phyloP scores from a whole-genome alignment of 2,329 filamentous ascomycete genomes.

The Lachnellula subtilissima region DNA sequence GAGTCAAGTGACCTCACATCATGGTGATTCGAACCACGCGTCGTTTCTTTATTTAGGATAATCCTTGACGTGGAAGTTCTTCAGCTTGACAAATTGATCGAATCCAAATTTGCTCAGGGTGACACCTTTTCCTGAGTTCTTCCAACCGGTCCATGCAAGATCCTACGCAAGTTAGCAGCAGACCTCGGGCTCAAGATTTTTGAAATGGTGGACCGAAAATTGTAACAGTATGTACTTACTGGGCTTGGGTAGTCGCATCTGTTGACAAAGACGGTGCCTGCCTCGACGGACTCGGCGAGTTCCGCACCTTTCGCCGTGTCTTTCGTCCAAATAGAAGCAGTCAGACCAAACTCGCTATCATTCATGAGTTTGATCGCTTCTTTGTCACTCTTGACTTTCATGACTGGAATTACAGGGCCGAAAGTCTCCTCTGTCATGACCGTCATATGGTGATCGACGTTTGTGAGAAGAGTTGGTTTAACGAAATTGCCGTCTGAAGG shows the following conservation, averaged over 20 bases:
- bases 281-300: constrained; percentile 76
- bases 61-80: constrained; percentile 92
- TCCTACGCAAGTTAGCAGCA: constrained; percentile 49
- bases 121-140: constrained; percentile 89
- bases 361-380: constrained; percentile 88
- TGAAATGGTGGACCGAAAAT: constrained; percentile 4
- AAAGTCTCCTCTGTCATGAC: constrained; percentile 96
- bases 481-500: constrained; percentile 84
- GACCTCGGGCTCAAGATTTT: constrained; percentile 3
- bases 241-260: constrained; percentile 88
- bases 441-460: constrained; percentile 75
- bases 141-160: constrained; percentile 96
- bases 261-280: constrained; percentile 95
- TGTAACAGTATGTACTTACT: constrained; percentile 49
- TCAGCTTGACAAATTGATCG: constrained; percentile 92
- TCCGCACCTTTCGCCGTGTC: constrained; percentile 71
- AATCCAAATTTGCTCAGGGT: constrained; percentile 88
- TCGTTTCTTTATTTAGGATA: constrained; percentile 47
- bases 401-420: constrained; percentile 84
- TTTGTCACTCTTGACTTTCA: constrained; percentile 75
- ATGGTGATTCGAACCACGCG: not conserved
- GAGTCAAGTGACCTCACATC: not conserved
- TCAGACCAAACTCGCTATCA: constrained; percentile 88
- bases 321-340: constrained; percentile 96
- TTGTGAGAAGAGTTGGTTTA: constrained; percentile 74